phyloP scores from a whole-genome alignment of 2,329 filamentous ascomycete genomes.

The Aureobasidium sp. region DNA sequence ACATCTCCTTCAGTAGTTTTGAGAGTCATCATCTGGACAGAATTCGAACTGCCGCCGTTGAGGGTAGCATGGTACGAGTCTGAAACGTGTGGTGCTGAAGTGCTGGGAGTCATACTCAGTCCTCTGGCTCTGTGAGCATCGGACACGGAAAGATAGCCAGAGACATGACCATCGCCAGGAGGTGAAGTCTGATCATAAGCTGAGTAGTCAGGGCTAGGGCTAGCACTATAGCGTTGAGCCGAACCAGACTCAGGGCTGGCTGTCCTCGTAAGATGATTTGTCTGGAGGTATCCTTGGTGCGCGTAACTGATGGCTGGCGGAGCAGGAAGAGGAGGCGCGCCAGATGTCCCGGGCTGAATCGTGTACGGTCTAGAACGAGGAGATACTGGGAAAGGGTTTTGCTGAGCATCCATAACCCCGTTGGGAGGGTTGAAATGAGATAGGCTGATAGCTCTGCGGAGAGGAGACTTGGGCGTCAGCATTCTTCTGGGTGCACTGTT shows the following conservation, averaged over 20 bases:
- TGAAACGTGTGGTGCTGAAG: conserved; percentile 16
- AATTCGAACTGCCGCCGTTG: conserved; percentile 37
- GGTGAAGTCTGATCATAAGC: conserved; percentile 37
- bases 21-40: conserved; percentile 48
- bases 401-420: conserved; percentile 43
- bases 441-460: conserved; percentile 46
- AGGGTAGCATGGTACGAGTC: conserved; percentile 28
- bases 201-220: conserved; percentile 43
- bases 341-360: conserved; percentile 37
- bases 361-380: conserved; percentile 36
- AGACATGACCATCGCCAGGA: conserved; percentile 1
- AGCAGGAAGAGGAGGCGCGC: conserved; percentile 42
- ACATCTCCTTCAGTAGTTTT: conserved; percentile 46
- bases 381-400: conserved; percentile 41
- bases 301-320: conserved; percentile 36
- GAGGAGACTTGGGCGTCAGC: conserved; percentile 53
- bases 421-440: conserved; percentile 38
- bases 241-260: conserved; percentile 24
- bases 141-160: conserved; percentile 9
- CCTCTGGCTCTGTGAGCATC: conserved; percentile 10
- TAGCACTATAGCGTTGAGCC: conserved; percentile 30
- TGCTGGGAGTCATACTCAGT: conserved; percentile 4
- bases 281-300: conserved; percentile 28
- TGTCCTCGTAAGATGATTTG: conserved; percentile 33
- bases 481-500: conserved; percentile 38